phyloP scores from a whole-genome alignment of 345 rosid genomes.

The Noccaea bulbosa region DNA sequence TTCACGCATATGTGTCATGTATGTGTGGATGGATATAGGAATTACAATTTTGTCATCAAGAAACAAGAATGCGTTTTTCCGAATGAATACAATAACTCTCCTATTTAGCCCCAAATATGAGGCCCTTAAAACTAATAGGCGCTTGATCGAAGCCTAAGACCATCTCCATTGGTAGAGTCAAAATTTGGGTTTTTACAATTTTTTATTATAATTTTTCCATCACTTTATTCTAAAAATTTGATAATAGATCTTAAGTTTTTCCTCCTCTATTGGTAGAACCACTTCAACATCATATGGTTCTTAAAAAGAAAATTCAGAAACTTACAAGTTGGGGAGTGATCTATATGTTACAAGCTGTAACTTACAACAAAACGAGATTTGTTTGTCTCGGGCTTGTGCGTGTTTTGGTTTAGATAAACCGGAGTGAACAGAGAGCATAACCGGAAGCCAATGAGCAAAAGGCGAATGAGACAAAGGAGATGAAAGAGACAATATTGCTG shows the following conservation, averaged over 20 bases:
- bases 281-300: too few relatives aligned
- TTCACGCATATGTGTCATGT: neutral
- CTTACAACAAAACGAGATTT: conserved; percentile 6
- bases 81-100: neutral
- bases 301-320: too few relatives aligned
- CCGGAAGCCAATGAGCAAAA: conserved; percentile 73
- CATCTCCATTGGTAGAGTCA: too few relatives aligned
- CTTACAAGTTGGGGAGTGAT: neutral
- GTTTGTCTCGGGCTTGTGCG: conserved; percentile 13
- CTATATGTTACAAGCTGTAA: neutral
- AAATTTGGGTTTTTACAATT: too few relatives aligned
- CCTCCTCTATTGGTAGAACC: too few relatives aligned
- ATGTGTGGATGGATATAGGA: neutral
- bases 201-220: too few relatives aligned
- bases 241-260: too few relatives aligned
- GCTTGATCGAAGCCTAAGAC: too few relatives aligned
- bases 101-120: neutral
- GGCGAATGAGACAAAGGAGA: conserved; percentile 72
- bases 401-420: conserved; percentile 41
- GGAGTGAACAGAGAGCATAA: conserved; percentile 59
- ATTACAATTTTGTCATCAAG: neutral
- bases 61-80: neutral
- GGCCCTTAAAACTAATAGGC: neutral
- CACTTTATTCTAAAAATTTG: too few relatives aligned
- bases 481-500: conserved; percentile 49